Base-by-base conservation (phyloP, 2,329 filamentous ascomycete genomes). In the Ceratocystis huliohia region DNA sequence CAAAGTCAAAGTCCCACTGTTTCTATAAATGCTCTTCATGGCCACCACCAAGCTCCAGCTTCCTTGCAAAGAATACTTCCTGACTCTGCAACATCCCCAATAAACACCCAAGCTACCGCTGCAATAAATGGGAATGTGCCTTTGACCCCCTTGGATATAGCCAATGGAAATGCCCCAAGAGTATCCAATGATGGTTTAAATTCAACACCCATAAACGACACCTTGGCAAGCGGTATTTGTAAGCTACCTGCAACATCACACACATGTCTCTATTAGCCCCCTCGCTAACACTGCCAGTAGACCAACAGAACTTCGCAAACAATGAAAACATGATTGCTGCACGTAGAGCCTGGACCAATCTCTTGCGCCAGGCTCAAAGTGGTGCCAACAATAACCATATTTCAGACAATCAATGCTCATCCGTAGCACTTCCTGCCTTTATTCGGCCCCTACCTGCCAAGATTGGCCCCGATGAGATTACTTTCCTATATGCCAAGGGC, bases 401-500 rank as follows among this genome's bases (percentile, higher is more conserved):
- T 15, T 37, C 61, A 13, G 62, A 63, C 10, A 57, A 45, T 22
- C 66, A 67, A 33, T 37, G 13, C n/a, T 61, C 66, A 5, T 33
- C 57, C 1, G 57, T 57, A 44, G 79, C 85, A 66, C 76, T 86
- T 25, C 84, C 85, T 46, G 76, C 77, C 41, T 96, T 91, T 73
- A 85, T 96, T 72, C 89, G 89, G 72, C 87, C 90, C 28, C 79
- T 96, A 5, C 91, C 91, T 0, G 76, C 83, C 56, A 88, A 87
- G 72, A 88, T 96, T 70, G 85, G 88, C 5, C 80, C 83, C 15
- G 91, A 96, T 71, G 92, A 96, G 77, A 83, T 96, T 68, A 82
- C 86, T 66, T 96, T 94, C 74, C 81, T 96, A 66, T 83, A 87
- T 69, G 83, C 86, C 73, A 96, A 96, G 78, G 91, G 91, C 3